These are phyloP conservation scores for Apiospora malaysiana DNA, from an alignment of 2,329 filamentous ascomycete species.

Conservation along the genomic window DNA sequence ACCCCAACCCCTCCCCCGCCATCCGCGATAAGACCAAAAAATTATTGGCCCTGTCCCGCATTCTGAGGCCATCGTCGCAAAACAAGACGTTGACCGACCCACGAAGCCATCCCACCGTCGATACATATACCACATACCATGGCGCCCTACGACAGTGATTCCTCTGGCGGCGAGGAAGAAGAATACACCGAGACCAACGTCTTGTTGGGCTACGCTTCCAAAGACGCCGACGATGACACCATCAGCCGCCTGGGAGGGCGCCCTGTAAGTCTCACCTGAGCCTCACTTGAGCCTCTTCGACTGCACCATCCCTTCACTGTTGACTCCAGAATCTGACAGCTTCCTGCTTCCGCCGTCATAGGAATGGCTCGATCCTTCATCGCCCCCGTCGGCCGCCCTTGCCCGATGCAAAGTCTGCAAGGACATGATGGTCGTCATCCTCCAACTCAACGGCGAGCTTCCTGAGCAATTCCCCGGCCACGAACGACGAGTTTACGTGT, in stretches of 20 bases:
- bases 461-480: slow-evolving; percentile 86
- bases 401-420: slow-evolving; percentile 90
- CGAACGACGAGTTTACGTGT: slow-evolving; percentile 86
- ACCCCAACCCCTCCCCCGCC: slow-evolving; percentile 8
- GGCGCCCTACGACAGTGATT: slow-evolving; percentile 79
- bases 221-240: slow-evolving; percentile 78
- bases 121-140: slow-evolving; percentile 26
- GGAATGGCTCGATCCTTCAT: slow-evolving; percentile 82
- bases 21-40: slow-evolving; percentile 13
- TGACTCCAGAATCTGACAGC: neutral
- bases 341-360: slow-evolving; percentile 41
- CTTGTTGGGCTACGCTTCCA: slow-evolving; percentile 85
- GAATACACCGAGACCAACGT: slow-evolving; percentile 84
- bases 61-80: neutral
- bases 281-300: neutral
- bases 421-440: slow-evolving; percentile 78
- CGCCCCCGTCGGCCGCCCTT: slow-evolving; percentile 74
- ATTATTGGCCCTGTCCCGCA: slow-evolving; percentile 10
- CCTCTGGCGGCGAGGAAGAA: slow-evolving; percentile 69
- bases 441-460: slow-evolving; percentile 91
- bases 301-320: neutral
- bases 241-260: slow-evolving; percentile 88
- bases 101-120: neutral
- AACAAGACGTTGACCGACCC: neutral
- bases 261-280: slow-evolving; percentile 66